A percentile compares a stretch with the other conserved stretches of the same genome.
These are phyloP conservation scores for Solanum stenotomum DNA, from an alignment of 257 asterid genomes.

Conservation along the genomic window DNA sequence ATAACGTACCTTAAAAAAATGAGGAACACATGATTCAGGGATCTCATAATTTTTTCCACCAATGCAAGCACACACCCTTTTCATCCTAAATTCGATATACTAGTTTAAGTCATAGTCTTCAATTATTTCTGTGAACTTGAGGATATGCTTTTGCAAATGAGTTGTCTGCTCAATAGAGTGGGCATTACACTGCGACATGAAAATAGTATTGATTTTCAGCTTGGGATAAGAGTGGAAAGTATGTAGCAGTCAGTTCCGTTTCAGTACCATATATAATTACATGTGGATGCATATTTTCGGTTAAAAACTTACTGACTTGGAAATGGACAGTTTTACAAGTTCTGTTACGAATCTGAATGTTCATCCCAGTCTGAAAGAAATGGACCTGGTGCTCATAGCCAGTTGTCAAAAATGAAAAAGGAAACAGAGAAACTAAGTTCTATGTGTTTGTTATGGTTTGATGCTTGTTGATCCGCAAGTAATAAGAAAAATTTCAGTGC, in stretches of 20 bases:
- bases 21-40: not conserved
- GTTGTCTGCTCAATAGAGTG: not conserved
- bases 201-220: not conserved
- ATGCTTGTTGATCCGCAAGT: not conserved
- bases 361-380: not conserved
- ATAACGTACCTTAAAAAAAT: not conserved
- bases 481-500: conserved; percentile 52
- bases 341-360: not conserved
- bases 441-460: not conserved
- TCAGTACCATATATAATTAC: not conserved
- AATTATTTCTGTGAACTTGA: not conserved
- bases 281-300: not conserved
- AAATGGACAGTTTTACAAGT: not conserved
- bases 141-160: not conserved
- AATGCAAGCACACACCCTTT: not conserved
- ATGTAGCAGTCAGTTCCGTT: not conserved
- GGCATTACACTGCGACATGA: not conserved
- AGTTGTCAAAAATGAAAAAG: not conserved
- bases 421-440: not conserved
- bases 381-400: not conserved
- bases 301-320: not conserved
- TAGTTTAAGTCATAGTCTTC: not conserved
- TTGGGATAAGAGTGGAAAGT: not conserved
- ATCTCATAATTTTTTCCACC: not conserved
- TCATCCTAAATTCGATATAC: not conserved